phyloP scores from a whole-genome alignment of 306 rosid genomes.

The Acacia confusa region DNA sequence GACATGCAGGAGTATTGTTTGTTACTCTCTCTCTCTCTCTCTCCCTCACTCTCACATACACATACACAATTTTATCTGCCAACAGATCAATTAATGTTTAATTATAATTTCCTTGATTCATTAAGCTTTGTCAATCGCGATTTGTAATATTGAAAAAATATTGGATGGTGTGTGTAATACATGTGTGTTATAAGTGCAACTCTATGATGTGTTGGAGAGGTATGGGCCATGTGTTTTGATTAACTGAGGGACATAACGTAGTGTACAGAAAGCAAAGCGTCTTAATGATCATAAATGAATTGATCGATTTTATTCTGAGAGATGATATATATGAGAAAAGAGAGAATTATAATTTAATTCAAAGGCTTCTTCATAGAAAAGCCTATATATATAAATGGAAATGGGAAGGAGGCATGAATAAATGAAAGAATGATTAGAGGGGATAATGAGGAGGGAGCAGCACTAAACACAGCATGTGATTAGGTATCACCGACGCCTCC shows the following conservation, averaged over 20 bases:
- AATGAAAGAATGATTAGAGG: neutral
- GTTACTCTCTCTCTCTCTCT: too few species aligned
- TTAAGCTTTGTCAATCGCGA: neutral
- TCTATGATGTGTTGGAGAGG: neutral
- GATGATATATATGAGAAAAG: neutral
- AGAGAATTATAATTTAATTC: neutral
- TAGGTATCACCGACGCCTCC: neutral
- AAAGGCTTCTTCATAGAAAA: neutral
- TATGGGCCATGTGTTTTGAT: neutral
- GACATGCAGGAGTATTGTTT: too few species aligned
- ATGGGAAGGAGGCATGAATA: neutral
- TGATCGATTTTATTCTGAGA: neutral
- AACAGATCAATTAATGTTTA: neutral
- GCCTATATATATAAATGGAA: neutral
- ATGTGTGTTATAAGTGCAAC: neutral
- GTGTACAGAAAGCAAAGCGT: neutral
- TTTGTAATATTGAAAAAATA: neutral
- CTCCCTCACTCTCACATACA: too few species aligned
- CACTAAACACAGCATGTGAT: slow-evolving; percentile 6
- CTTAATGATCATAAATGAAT: neutral
- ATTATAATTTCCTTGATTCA: neutral
- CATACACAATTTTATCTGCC: too few species aligned
- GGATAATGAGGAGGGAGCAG: neutral
- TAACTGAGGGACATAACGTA: neutral
- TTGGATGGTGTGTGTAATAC: neutral